A percentile compares a stretch with the other conserved stretches of the same genome.
phyloP scores from a whole-genome alignment of 495 filamentous ascomycete species.

The Pyronema omphalodes region DNA sequence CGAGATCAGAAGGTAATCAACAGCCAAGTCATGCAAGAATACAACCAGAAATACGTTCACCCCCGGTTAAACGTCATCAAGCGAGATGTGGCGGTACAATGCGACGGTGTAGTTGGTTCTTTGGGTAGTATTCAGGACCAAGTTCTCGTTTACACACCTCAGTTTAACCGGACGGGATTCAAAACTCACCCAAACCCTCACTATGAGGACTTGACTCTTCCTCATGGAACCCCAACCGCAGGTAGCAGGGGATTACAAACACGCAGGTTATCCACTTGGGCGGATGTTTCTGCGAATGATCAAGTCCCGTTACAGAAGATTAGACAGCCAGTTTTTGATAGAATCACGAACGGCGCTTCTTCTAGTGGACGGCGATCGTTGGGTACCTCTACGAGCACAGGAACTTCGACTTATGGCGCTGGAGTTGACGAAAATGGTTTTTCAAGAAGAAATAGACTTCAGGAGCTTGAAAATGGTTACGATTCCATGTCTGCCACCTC shows the following conservation, averaged over 20 bases:
- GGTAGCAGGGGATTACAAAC: background rate
- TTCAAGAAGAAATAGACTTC: background rate
- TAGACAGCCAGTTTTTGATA: constrained; percentile 12
- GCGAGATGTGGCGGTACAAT: constrained; percentile 45
- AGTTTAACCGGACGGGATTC: constrained; percentile 64
- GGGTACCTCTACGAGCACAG: background rate
- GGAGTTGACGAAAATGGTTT: background rate
- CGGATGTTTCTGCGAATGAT: background rate
- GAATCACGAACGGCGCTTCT: background rate
- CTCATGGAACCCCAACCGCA: background rate
- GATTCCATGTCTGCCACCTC: no score
- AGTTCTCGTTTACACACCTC: constrained; percentile 58
- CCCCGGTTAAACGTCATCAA: constrained; percentile 64
- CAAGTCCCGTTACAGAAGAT: background rate
- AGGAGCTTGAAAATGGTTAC: background rate
- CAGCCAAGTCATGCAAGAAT: constrained; percentile 83
- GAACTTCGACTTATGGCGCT: background rate
- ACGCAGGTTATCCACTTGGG: constrained; percentile 2
- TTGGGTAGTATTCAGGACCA: constrained; percentile 28
- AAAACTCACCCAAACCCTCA: constrained; percentile 74
- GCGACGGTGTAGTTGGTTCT: constrained; percentile 18
- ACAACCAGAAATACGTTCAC: constrained; percentile 88
- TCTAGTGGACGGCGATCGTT: background rate
- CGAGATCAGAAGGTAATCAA: constrained; percentile 73
- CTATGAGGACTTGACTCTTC: constrained; percentile 45